Base-by-base conservation (phyloP, 2,329 filamentous ascomycete species). In the Talaromyces sp. region DNA sequence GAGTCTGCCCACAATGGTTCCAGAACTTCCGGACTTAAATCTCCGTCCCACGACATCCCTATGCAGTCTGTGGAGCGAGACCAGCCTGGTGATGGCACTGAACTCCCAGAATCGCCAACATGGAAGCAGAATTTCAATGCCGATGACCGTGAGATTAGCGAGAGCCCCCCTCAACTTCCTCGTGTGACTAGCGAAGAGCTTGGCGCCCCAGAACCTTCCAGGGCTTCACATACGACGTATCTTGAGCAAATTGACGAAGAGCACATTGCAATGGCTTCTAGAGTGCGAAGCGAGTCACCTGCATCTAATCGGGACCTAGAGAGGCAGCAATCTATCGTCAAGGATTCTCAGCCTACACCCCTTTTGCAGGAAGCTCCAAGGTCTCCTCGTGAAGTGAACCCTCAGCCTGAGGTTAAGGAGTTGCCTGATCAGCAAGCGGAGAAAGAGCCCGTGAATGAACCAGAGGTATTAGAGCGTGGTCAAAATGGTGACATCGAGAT, bases 161-260 rank as follows among this genome's bases (percentile, higher is more conserved):
- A 53, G 5, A 51, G 55, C 8, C 62, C 62, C 2, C 62, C 59
- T 11, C 55, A 59, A 24, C 61, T 38, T 21, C 64, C 61, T 52
- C 66, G 66, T n/a, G 55, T 65, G 43, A 63, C 59, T 38, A 71
- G 69, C n/a, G 66, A 71, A 58, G 70, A 72, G 56, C 61, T 71
- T 5, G 68, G 69, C 5, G 67, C 63, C 13, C 70, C 64, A 11
- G 64, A 67, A 4, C 58, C 60, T 10, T 62, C 50, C 2, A 52
- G 11, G 27, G 17, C 4, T 52, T 3, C 49, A 13, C 26, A 52
- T 10, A 29, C 27, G 14, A 10, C 26, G 24, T n/a, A 52, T 19
- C 49, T 29, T 11, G 49, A 52, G 13, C 24, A 29, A n/a, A 52
- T 52, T 29, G 49, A 52, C 14, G 49, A 52, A 52, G 49, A 52